Conservation (phyloP, 2,329 filamentous ascomycete genomes). For the Teratosphaeria gauchensis region DNA sequence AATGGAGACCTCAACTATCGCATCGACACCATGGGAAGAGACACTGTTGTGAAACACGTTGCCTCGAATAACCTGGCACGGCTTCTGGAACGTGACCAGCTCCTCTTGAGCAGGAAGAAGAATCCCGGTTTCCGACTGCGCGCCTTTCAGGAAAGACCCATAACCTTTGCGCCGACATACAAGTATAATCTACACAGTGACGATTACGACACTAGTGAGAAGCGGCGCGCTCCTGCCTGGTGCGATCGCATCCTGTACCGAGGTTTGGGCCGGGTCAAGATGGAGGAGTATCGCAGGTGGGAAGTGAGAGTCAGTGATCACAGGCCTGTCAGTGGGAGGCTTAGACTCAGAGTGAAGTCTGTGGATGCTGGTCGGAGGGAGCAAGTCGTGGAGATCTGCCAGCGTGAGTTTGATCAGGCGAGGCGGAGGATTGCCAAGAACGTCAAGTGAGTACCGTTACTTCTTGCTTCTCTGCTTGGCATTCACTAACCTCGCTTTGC, state of each 20-base stretch:
- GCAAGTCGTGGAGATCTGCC: slow-evolving; percentile 17
- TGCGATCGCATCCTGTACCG: slow-evolving; percentile 89
- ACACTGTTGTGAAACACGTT: slow-evolving; percentile 80
- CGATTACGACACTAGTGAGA: slow-evolving; percentile 79
- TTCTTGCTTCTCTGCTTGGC: background rate
- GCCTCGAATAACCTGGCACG: slow-evolving; percentile 72
- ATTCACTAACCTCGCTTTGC: slow-evolving; percentile 1
- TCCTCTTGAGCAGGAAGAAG: slow-evolving; percentile 77
- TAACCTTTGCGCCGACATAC: slow-evolving; percentile 91
- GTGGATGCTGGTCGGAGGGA: slow-evolving; percentile 59
- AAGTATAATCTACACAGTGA: slow-evolving; percentile 97
- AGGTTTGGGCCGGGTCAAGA: slow-evolving; percentile 70
- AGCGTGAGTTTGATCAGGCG: slow-evolving; percentile 60
- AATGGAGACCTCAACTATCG: slow-evolving; percentile 98
- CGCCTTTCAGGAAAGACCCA: slow-evolving; percentile 81
- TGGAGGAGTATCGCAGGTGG: slow-evolving; percentile 79
- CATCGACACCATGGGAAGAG: slow-evolving; percentile 92
- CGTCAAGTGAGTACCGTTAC: slow-evolving; percentile 58
- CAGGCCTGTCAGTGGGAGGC: slow-evolving; percentile 77
- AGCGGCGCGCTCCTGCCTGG: slow-evolving; percentile 89
- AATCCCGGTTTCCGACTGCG: slow-evolving; percentile 84
- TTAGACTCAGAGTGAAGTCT: slow-evolving; percentile 76
- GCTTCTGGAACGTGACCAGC: slow-evolving; percentile 84
- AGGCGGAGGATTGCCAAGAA: slow-evolving; percentile 58
- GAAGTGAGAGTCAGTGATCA: slow-evolving; percentile 89